A percentile compares a stretch with the other conserved stretches of the same genome.
Conservation (phyloP, 805 yeast genomes). For the Blastobotrys peoriensis region DNA sequence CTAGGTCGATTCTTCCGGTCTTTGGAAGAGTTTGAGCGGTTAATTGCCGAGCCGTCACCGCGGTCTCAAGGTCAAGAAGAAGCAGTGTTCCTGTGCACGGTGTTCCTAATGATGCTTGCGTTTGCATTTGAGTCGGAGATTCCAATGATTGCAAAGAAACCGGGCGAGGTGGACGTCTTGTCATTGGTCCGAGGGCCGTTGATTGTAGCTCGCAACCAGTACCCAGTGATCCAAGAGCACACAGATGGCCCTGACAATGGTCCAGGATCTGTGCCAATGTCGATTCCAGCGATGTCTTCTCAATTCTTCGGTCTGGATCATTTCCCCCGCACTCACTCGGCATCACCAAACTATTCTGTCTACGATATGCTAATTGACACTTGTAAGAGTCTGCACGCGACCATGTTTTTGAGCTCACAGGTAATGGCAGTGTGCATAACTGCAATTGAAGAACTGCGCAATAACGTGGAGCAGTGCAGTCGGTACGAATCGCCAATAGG, state of each 20-base stretch:
- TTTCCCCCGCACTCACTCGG: background rate
- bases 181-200: slow-evolving; percentile 9
- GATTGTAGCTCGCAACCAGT: slow-evolving; percentile 6
- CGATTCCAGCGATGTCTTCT: too few species aligned
- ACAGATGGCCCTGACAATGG: too few species aligned
- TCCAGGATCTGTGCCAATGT: too few species aligned
- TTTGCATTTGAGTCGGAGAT: slow-evolving; percentile 10
- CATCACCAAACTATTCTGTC: background rate
- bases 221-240: too few species aligned
- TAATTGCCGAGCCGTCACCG: background rate
- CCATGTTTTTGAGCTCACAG: background rate
- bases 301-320: too few species aligned
- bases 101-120: slow-evolving; percentile 17
- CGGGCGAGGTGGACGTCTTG: slow-evolving; percentile 7
- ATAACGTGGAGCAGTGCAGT: background rate
- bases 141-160: background rate
- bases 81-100: slow-evolving; percentile 10
- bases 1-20: slow-evolving; percentile 7
- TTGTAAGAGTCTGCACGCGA: slow-evolving; percentile 4
- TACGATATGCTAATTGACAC: background rate
- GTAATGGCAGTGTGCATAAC: background rate
- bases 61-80: slow-evolving; percentile 6
- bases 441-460: slow-evolving; percentile 1
- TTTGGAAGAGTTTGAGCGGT: slow-evolving; percentile 6
- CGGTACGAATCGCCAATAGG: background rate